Base-by-base conservation (phyloP, 2,329 filamentous ascomycete genomes). In the Diaporthe sp. region DNA sequence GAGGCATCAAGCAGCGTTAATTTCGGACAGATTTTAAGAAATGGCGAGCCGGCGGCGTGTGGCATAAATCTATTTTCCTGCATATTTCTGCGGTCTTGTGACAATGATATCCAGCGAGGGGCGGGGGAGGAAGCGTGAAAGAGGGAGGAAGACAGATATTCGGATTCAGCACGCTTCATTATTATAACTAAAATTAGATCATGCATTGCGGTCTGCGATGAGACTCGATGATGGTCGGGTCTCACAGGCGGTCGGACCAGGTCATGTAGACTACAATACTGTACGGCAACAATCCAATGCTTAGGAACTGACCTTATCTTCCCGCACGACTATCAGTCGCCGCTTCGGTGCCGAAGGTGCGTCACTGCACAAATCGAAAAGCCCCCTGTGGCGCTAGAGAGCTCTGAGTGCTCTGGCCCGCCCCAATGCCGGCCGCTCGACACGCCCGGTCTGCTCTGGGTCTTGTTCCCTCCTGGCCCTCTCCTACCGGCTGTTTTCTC, bases 1-100 rank as follows among this genome's bases (percentile, higher is more conserved):
- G 80, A 72, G 78, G 80, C 15, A 79, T 81, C 57, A 86, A 86
- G 83, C 79, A 82, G 74, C 76, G 78, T 34, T 80, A 73, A 67
- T 39, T 15, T 31, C 13, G 13, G n/a, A 17, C 31, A 37, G n/a
- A 5, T 34, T 10, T 22, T 10, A 8, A 39, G 46, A 19, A 25
- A 22, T 28, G 15, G 46, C 31, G 34, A 31, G 22, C 7, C 2
- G 46, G 49, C 49, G 65, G 8, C 34, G n/a, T 28, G 46, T 53
- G 51, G 42, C 65, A 70, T 31, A 13, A n/a, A 34, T 65, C 31
- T 55, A 28, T 46, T 51, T 62, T 53, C 46, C n/a, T 65, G 61
- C 57, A 53, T 65, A 31, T 49, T 67, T 65, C 46, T 72, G 25
- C 31, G 31, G 44, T 62, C 37, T 72, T 72, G 51, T 49, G 65